These are phyloP conservation scores for Cadophora luteo-olivacea DNA, from an alignment of 2,329 filamentous ascomycete genomes.

Conservation along the genomic window DNA sequence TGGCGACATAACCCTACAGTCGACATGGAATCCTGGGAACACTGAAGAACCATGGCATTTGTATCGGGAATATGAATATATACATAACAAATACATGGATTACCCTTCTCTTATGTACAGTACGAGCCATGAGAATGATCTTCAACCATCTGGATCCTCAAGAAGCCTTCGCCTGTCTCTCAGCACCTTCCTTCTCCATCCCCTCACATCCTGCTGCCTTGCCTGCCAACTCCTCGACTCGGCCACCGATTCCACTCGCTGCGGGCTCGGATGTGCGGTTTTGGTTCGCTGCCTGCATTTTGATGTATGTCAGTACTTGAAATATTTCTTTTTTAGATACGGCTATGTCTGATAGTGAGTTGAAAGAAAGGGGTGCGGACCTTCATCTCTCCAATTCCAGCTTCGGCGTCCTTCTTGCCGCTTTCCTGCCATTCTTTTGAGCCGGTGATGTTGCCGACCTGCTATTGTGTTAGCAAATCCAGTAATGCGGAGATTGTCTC, in stretches of 20 bases:
- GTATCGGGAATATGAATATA: too few species aligned
- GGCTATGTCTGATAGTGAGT: background rate
- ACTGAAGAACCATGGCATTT: too few species aligned
- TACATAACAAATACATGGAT: too few species aligned
- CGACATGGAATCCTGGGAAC: too few species aligned
- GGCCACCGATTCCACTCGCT: conserved; percentile 50
- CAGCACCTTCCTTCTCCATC: conserved; percentile 68
- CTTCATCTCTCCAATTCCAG: conserved; percentile 64
- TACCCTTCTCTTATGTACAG: too few species aligned
- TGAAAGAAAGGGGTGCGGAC: conserved; percentile 10
- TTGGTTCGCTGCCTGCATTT: conserved; percentile 17
- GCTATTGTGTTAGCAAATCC: background rate
- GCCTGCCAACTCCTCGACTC: conserved; percentile 68
- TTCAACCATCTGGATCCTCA: too few species aligned
- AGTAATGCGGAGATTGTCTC: too few species aligned
- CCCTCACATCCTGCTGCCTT: conserved; percentile 71
- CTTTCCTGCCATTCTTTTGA: conserved; percentile 68
- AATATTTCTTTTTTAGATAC: too few species aligned
- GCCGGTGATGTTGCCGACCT: conserved; percentile 62
- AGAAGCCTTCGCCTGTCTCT: conserved; percentile 47
- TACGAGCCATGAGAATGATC: too few species aligned
- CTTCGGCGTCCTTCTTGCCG: conserved; percentile 68
- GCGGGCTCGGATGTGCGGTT: conserved; percentile 27
- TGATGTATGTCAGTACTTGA: background rate
- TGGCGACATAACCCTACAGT: too few species aligned